A percentile compares a stretch with the other conserved stretches of the same genome.
These are phyloP conservation scores for Hypoxylon sp. DNA, from an alignment of 2,329 filamentous ascomycete genomes.

Conservation along the genomic window DNA sequence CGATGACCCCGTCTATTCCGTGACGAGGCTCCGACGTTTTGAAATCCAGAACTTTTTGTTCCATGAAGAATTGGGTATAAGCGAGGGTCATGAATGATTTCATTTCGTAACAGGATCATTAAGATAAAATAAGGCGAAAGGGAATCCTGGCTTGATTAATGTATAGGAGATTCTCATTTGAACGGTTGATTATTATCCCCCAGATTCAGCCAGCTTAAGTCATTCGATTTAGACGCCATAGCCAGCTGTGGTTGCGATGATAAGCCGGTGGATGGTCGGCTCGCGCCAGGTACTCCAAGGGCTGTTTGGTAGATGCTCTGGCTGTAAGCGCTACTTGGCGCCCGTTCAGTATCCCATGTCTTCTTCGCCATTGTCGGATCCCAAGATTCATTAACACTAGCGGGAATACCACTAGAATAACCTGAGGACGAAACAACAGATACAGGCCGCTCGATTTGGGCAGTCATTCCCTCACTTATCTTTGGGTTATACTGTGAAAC, in stretches of 20 bases:
- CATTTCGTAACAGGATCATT: constrained; percentile 45
- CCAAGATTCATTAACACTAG: constrained; percentile 71
- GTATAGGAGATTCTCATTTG: constrained; percentile 19
- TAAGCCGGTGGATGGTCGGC: constrained; percentile 53
- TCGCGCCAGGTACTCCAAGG: constrained; percentile 52
- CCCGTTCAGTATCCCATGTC: constrained; percentile 65
- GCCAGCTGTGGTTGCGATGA: constrained; percentile 65
- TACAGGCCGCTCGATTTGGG: constrained; percentile 70
- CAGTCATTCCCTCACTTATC: constrained; percentile 70
- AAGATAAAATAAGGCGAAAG: constrained; percentile 26
- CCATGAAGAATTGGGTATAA: constrained; percentile 44
- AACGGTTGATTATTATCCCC: constrained; percentile 58
- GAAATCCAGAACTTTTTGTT: constrained; percentile 39
- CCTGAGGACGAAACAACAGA: constrained; percentile 66
- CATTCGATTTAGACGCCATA: constrained; percentile 66
- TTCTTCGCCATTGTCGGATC: constrained; percentile 60
- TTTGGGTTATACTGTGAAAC: constrained; percentile 70
- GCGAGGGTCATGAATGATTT: constrained; percentile 44
- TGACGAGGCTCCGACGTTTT: constrained; percentile 30
- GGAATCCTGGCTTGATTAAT: constrained; percentile 17
- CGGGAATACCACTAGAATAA: constrained; percentile 75
- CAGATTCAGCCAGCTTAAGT: constrained; percentile 87
- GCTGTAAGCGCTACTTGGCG: constrained; percentile 66
- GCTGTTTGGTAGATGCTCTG: constrained; percentile 60
- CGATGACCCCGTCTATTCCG: constrained; percentile 37